phyloP scores from a whole-genome alignment of 1,284 basidiomycete species.

The Volvariella volvacea region DNA sequence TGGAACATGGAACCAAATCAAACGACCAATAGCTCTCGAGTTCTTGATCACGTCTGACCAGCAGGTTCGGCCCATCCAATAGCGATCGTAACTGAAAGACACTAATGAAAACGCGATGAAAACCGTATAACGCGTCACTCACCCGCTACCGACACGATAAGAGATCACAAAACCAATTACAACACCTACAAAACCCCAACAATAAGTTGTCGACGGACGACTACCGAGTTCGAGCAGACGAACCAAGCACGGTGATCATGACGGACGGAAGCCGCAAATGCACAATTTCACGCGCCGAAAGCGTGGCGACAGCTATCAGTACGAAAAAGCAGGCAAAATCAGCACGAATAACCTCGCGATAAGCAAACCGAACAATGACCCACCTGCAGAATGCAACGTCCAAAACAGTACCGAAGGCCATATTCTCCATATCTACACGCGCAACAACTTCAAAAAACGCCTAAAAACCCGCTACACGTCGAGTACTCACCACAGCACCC shows the following conservation, averaged over 20 bases:
- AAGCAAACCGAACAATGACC: constrained; percentile 11
- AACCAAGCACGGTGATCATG: constrained; percentile 57
- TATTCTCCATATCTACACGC: constrained; percentile 52
- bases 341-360: no score
- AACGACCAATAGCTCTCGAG: constrained; percentile 39
- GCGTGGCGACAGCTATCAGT: constrained; percentile 34
- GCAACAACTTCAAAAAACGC: background rate
- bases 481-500: constrained; percentile 40
- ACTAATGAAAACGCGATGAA: background rate
- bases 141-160: constrained; percentile 57
- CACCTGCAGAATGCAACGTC: constrained; percentile 49
- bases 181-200: constrained; percentile 35
- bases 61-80: constrained; percentile 53
- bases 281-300: constrained; percentile 34
- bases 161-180: constrained; percentile 69
- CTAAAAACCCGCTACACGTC: background rate
- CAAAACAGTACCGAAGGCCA: constrained; percentile 63
- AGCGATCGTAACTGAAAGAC: constrained; percentile 46
- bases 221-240: no score
- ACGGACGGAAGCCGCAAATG: constrained; percentile 45
- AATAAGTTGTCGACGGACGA: no score
- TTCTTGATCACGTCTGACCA: constrained; percentile 50
- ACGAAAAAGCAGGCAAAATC: no score
- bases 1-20: constrained; percentile 62
- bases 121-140: constrained; percentile 9